Conservation (phyloP, 2,329 filamentous ascomycete genomes). For the Aspergillus sp. region DNA sequence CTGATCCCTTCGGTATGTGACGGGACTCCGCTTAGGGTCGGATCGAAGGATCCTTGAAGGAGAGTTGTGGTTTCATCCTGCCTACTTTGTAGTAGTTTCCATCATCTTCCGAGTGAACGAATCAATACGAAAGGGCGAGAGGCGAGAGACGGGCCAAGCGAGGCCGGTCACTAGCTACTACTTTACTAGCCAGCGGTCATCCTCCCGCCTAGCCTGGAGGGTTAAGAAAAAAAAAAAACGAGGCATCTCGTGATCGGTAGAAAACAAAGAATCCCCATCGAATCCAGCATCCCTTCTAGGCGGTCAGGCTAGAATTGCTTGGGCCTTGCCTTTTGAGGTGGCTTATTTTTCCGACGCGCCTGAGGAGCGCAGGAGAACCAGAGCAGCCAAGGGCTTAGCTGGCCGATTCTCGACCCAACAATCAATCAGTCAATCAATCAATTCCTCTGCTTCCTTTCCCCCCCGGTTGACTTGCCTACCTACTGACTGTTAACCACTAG, state of each 20-base stretch:
- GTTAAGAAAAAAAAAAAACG: background rate
- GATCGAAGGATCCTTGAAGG: background rate
- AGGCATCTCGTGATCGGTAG: constrained; percentile 1
- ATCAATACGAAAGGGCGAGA: background rate
- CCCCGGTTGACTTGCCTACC: background rate
- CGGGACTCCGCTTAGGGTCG: background rate
- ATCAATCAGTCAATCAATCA: background rate
- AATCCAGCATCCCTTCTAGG: constrained; percentile 1
- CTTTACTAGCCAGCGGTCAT: background rate
- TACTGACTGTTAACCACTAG: background rate
- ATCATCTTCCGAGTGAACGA: background rate
- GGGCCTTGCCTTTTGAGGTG: constrained; percentile 5
- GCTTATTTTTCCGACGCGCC: constrained; percentile 7
- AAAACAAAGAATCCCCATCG: background rate
- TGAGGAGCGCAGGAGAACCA: constrained; percentile 1
- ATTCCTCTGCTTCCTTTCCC: background rate
- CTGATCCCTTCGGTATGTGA: background rate
- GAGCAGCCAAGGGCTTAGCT: background rate
- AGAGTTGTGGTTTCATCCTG: background rate
- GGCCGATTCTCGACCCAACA: constrained; percentile 6
- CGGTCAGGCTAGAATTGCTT: constrained; percentile 9
- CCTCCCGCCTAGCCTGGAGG: background rate
- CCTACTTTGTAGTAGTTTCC: background rate
- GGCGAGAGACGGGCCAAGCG: background rate
- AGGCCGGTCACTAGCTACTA: background rate